These are phyloP conservation scores for Linum tenue DNA, from an alignment of 345 rosid species.

Conservation along the genomic window DNA sequence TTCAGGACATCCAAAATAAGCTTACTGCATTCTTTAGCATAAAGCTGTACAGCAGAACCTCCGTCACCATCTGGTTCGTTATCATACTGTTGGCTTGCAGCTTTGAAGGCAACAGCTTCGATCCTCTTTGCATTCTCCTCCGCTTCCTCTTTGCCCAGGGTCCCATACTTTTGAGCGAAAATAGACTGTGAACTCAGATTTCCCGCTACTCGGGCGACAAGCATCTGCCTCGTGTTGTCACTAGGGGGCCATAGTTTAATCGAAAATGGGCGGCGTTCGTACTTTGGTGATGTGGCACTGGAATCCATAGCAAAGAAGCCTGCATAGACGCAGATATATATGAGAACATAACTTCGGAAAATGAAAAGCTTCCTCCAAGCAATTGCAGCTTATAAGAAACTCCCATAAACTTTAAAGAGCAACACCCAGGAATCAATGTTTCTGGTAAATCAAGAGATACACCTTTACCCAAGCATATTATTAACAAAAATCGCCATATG, in stretches of 20 bases:
- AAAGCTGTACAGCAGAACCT: conserved; percentile 85
- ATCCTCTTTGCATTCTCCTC: conserved; percentile 63
- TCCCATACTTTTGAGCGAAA: conserved; percentile 77
- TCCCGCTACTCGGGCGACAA: conserved; percentile 50
- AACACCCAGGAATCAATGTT: too few relatives aligned
- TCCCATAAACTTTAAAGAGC: too few relatives aligned
- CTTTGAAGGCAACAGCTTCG: conserved; percentile 54
- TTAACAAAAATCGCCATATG: too few relatives aligned
- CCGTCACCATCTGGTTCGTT: conserved; percentile 96
- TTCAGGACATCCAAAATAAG: conserved; percentile 72
- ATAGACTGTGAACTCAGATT: conserved; percentile 70
- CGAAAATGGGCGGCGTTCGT: conserved; percentile 54
- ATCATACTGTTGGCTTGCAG: conserved; percentile 65
- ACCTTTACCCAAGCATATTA: too few relatives aligned
- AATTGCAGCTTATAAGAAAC: too few relatives aligned
- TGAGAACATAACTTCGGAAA: not conserved
- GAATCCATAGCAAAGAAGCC: conserved; percentile 39
- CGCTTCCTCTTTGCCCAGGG: conserved; percentile 63
- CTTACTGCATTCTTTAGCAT: conserved; percentile 90
- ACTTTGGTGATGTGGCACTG: conserved; percentile 27
- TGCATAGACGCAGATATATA: conserved; percentile 7
- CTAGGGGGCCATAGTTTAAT: conserved; percentile 92
- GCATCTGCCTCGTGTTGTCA: conserved; percentile 55
- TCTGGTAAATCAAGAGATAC: too few relatives aligned
- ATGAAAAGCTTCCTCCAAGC: too few relatives aligned